Evolutionary conservation across 331 rosid species (phyloP), one percentile per base, ranked within the genome.

Genomic region (Pyracantha coccinea): DNA sequence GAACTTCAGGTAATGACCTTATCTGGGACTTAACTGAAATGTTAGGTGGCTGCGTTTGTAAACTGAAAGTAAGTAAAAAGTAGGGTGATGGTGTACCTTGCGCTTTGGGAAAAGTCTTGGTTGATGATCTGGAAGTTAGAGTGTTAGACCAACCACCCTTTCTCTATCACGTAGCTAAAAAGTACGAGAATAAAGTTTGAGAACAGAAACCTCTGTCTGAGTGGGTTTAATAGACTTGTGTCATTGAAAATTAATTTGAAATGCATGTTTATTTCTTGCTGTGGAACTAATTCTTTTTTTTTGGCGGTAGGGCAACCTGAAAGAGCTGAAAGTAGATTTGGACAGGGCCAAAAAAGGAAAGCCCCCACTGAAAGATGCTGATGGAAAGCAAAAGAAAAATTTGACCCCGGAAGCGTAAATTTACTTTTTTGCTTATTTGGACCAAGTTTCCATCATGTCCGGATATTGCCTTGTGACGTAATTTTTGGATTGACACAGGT

Each of bases 301-400:
- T n/a, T 52, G 64, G 35, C 59, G 76, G 85, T 79, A 93, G 98
- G 90, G 77, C 76, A 78, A 74, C 76, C 12, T 91, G 84, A 91
- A 91, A 83, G 96, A 93, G 84, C 89, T 91, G 72, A 87, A 85
- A 80, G 81, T 75, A 35, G 98, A 93, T 82, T 81, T 93, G 72
- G 98, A 91, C 69, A 87, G 98, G 84, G 96, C 92, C 33, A 88
- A 54, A 88, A 91, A 87, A 76, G 96, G 96, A 69, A 93, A 89
- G 86, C 88, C 96, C 53, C 98, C 97, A 19, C 76, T 82, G 63
- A 89, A 90, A 82, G 88, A 82, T 79, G 82, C 97, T 4, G 91
- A 93, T 80, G 97, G 96, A 77, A 91, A 93, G 83, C 83, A 6
- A 60, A 93, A 93, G 86, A 85, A 73, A 78, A 95, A 72, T 84